Evolutionary conservation across 768 basidiomycete genomes (phyloP), one percentile per base, ranked within the genome.

Genomic region (Atractiella rhizophila): DNA sequence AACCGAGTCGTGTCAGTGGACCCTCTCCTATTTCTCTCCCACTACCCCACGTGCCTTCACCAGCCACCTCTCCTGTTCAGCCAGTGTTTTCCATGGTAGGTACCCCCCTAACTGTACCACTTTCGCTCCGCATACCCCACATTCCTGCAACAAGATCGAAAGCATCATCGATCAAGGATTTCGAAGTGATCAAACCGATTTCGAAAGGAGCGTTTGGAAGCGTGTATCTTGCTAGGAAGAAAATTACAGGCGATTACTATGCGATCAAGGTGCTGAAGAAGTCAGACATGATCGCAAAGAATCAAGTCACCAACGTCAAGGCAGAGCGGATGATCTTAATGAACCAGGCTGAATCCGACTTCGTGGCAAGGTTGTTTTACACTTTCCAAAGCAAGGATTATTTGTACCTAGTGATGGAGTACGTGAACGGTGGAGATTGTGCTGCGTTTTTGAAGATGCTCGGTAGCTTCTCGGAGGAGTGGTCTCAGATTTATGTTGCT

Each of bases 261-360:
- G 91, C 91, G 21, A 88, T 98, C 70, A 98, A 98, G 61, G 86
- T 96, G n/a, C 62, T 98, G 56, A 94, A 88, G 65, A 98, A 98
- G 65, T 82, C 85, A n/a, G 91, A 98, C 62, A 98, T 98, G 91
- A 96, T 98, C 58, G 81, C 91, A 29, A 98, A 98, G 69, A 98
- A 98, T 64, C 91, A 98, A 60, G 88, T 98, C 58, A 96, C 91
- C 36, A 98, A 96, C 57, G 91, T 98, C 59, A 96, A 96, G 62
- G 91, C 91, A 2, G 91, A 98, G 63, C 70, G 91, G 42, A 96
- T 91, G 74, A 98, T 98, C 54, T 68, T 98, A 50, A 98, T 98
- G 91, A 85, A 85, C 57, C 88, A 96, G 59, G 79, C 88, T 2
- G 85, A 91, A 59, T 91, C 85, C 9, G 88, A 91, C 13, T 55